Evolutionary conservation across 1,139 yeast species (phyloP).

Genomic region (Taphrina communis): DNA sequence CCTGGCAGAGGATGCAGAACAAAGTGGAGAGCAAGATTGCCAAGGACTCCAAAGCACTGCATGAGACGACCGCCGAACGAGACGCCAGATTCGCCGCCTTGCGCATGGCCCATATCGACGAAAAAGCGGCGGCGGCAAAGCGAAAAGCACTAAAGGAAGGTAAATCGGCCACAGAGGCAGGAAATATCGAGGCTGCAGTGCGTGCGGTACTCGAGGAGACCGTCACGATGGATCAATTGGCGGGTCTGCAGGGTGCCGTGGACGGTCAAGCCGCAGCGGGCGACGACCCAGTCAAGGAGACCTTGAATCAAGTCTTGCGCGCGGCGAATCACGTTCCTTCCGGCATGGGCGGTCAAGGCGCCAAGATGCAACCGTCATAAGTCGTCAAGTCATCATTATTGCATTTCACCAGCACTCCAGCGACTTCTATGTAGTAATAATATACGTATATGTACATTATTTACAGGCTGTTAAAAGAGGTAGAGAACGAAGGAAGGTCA

Average conservation of each 20-base stretch:
- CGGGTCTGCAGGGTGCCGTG: slow-evolving; percentile 5
- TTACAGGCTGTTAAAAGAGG: no score
- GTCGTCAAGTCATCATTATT: not conserved
- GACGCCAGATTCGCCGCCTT: slow-evolving; percentile 10
- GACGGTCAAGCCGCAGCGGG: not conserved
- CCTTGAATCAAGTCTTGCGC: not conserved
- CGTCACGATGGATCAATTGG: slow-evolving; percentile 22
- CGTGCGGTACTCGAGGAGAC: slow-evolving; percentile 18
- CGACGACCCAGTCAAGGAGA: not conserved
- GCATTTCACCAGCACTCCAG: not conserved
- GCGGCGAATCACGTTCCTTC: slow-evolving; percentile 17
- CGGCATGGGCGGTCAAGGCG: slow-evolving; percentile 22
- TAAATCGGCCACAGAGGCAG: slow-evolving; percentile 17
- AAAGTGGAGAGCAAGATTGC: slow-evolving; percentile 11
- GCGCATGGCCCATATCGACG: slow-evolving; percentile 19
- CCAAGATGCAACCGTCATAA: slow-evolving; percentile 11
- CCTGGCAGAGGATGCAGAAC: slow-evolving; percentile 25
- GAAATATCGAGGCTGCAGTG: slow-evolving; percentile 15
- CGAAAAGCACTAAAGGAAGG: slow-evolving; percentile 23
- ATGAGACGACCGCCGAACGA: not conserved
- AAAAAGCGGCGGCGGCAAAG: slow-evolving; percentile 25
- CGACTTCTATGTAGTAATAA: not conserved
- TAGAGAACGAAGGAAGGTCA: not conserved
- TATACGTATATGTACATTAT: not conserved
- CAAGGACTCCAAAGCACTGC: slow-evolving; percentile 2